Evolutionary conservation across 805 yeast genomes (phyloP).

Genomic region (Ogataea allantospora): DNA sequence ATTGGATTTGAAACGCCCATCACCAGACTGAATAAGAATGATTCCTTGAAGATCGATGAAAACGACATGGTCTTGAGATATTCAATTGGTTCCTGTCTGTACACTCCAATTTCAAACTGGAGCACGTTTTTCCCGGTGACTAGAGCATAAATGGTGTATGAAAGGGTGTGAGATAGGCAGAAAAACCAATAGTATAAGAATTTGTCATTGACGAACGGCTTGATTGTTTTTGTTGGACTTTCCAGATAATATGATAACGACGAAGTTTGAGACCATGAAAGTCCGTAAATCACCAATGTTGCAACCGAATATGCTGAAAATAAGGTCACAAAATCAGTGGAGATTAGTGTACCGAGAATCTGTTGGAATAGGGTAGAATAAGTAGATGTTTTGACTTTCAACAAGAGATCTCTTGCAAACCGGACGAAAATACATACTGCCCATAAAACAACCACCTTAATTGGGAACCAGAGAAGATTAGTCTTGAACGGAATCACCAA

Average conservation of each 20-base stretch:
- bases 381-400: slow-evolving; percentile 25
- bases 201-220: slow-evolving; percentile 41
- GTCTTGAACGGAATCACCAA: slow-evolving; percentile 25
- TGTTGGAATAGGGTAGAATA: slow-evolving; percentile 28
- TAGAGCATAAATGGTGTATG: slow-evolving; percentile 52
- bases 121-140: slow-evolving; percentile 56
- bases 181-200: slow-evolving; percentile 51
- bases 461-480: slow-evolving; percentile 22
- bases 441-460: slow-evolving; percentile 29
- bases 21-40: slow-evolving; percentile 33
- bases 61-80: slow-evolving; percentile 24
- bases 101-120: slow-evolving; percentile 43
- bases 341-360: slow-evolving; percentile 24
- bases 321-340: slow-evolving; percentile 24
- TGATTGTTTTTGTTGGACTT: slow-evolving; percentile 39
- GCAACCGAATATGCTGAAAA: slow-evolving; percentile 23
- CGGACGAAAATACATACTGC: slow-evolving; percentile 29
- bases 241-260: slow-evolving; percentile 29
- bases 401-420: slow-evolving; percentile 29
- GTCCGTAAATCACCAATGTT: slow-evolving; percentile 17
- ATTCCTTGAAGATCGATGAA: slow-evolving; percentile 37
- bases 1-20: slow-evolving; percentile 36
- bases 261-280: slow-evolving; percentile 23
- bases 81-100: slow-evolving; percentile 40
- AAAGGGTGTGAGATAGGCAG: slow-evolving; percentile 38